phyloP scores from a whole-genome alignment of 495 filamentous ascomycete genomes.

The Penicillium antarcticum region DNA sequence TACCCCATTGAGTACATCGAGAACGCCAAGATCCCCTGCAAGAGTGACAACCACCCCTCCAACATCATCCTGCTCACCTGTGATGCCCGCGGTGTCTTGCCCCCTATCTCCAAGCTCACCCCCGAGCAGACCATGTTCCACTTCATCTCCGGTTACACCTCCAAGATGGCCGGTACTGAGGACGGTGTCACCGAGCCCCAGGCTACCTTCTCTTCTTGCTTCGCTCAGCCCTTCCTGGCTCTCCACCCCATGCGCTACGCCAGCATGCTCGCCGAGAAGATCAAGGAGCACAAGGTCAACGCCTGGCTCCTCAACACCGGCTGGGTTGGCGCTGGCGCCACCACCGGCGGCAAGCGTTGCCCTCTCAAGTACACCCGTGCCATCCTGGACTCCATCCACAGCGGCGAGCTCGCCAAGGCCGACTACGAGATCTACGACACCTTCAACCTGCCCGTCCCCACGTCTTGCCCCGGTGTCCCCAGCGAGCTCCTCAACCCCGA shows the following conservation, averaged over 20 bases:
- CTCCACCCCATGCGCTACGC: slow-evolving; percentile 99
- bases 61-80: slow-evolving; percentile 99
- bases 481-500: slow-evolving; percentile 90
- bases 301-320: slow-evolving; percentile 99
- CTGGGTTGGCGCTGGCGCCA: slow-evolving; percentile 95
- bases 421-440: slow-evolving; percentile 94
- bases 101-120: slow-evolving; percentile 96
- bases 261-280: slow-evolving; percentile 97
- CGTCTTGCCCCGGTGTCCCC: slow-evolving; percentile 79
- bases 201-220: slow-evolving; percentile 99
- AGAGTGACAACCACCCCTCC: slow-evolving; percentile 79
- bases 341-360: slow-evolving; percentile 95
- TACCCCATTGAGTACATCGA: slow-evolving; percentile 98
- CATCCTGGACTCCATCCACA: slow-evolving; percentile 97
- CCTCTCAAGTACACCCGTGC: slow-evolving; percentile 98
- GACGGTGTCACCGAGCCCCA: slow-evolving; percentile 94
- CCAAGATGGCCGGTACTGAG: slow-evolving; percentile 99
- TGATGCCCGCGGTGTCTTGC: slow-evolving; percentile 94
- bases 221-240: slow-evolving; percentile 97
- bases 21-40: slow-evolving; percentile 97
- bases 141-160: slow-evolving; percentile 99
- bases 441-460: slow-evolving; percentile 95
- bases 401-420: slow-evolving; percentile 82
- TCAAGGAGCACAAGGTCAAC: slow-evolving; percentile 89
- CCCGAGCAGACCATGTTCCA: slow-evolving; percentile 99